phyloP scores from a whole-genome alignment of 148 eudicot species.

The Amaranthus hypochondriacus region DNA sequence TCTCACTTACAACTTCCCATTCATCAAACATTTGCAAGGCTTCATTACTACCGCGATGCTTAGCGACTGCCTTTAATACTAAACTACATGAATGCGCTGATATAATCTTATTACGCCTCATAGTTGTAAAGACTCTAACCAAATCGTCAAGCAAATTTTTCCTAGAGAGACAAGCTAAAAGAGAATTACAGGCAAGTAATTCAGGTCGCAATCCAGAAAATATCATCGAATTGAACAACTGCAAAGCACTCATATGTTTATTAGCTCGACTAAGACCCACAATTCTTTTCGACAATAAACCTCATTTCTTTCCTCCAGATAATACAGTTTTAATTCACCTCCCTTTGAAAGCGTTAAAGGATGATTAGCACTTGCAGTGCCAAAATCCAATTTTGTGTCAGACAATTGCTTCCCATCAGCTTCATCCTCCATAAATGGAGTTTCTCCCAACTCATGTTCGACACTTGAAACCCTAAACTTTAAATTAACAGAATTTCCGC shows the following conservation, averaged over 20 bases:
- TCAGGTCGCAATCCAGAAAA: constrained; percentile 38
- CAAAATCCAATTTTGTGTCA: background rate
- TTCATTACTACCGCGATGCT: constrained; percentile 32
- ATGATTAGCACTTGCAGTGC: background rate
- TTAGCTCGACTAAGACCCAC: constrained; percentile 54
- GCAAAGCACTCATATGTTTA: constrained; percentile 48
- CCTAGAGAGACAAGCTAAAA: constrained; percentile 57
- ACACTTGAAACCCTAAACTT: constrained; percentile 23
- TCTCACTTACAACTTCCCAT: constrained; percentile 28
- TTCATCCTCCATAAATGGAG: constrained; percentile 12
- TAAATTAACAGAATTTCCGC: constrained; percentile 7
- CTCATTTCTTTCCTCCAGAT: constrained; percentile 61
- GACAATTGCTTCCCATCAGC: background rate
- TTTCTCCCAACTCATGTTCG: constrained; percentile 14
- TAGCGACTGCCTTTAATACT: constrained; percentile 53
- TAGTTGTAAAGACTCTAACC: constrained; percentile 40
- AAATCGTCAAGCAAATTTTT: constrained; percentile 45
- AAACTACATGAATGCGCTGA: constrained; percentile 61
- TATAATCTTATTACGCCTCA: constrained; percentile 36
- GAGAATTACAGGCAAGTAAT: constrained; percentile 61
- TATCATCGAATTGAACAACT: constrained; percentile 54
- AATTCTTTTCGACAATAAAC: constrained; percentile 42
- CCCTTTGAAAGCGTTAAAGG: constrained; percentile 11
- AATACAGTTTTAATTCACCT: constrained; percentile 30
- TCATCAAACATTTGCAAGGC: constrained; percentile 47